These are phyloP conservation scores for Aspergillus niger DNA, from an alignment of 2,329 filamentous ascomycete genomes.

Conservation along the genomic window DNA sequence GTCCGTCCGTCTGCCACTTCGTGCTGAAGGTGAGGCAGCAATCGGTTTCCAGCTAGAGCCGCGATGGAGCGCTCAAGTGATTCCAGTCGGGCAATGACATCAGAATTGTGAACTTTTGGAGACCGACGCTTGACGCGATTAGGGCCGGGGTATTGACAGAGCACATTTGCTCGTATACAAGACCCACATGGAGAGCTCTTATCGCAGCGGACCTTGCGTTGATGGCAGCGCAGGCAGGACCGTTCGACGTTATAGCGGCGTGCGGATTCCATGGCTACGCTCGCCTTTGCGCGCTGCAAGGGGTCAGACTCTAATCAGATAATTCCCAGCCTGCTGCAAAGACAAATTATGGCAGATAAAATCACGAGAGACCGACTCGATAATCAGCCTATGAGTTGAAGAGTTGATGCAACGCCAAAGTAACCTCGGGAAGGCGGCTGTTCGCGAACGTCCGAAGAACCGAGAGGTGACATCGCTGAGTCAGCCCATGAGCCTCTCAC, in stretches of 20 bases:
- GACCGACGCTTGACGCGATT: conserved; percentile 24
- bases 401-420: background rate
- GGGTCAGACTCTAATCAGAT: background rate
- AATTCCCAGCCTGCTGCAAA: background rate
- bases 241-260: conserved; percentile 31
- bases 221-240: conserved; percentile 34
- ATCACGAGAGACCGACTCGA: background rate
- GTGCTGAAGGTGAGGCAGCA: background rate
- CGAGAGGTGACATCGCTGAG: background rate
- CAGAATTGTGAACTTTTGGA: conserved; percentile 20
- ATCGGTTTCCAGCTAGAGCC: conserved; percentile 9
- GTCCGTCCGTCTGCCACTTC: background rate
- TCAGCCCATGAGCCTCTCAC: background rate
- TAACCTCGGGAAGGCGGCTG: background rate
- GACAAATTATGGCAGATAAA: too few species aligned
- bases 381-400: background rate
- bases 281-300: background rate
- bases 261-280: background rate
- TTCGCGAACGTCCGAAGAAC: background rate
- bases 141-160: conserved; percentile 29
- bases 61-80: conserved; percentile 27
- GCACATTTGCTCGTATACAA: conserved; percentile 22
- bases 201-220: conserved; percentile 33
- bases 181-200: conserved; percentile 26
- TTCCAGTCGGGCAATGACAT: conserved; percentile 25